Base-by-base conservation (phyloP, 176 grass and related monocot genomes). In the Triticum urartu region DNA sequence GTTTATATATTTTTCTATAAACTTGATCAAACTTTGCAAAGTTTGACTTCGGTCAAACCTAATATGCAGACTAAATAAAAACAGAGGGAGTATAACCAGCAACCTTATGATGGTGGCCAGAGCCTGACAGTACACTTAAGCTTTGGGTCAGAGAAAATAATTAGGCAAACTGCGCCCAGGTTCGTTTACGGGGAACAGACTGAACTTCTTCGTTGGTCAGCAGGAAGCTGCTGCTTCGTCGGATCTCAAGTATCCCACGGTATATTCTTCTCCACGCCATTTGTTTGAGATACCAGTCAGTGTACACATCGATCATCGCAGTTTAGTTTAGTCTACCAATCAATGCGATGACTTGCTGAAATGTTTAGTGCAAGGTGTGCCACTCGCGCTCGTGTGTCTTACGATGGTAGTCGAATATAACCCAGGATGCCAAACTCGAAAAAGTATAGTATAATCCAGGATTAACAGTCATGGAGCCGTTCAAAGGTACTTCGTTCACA, bases 211-310 rank as follows among this genome's bases (percentile, higher is more conserved):
- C 7, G 1, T 20, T 52, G n/a, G 73, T 18, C 73, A 32, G 1
- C 73, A 76, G 14, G 47, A 5, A 52, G 72, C 43, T 50, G 35
- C 67, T 68, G 52, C 64, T 79, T 70, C 11, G 24, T 17, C 50
- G 84, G 24, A 71, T 80, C 65, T 0, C 67, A 87, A 15, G 77
- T 62, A 80, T 71, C 24, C 17, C 66, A 2, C 65, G 3, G 84
- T 32, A 87, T 87, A 87, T 73, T 73, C 67, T 50, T 64, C 39
- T 8, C 60, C 8, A 13, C 7, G 11, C 6, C 7, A 60, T 34
- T 79, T 86, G 76, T 62, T 86, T 71, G 14, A 62, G 6, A 18
- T 11, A 50, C 45, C 15, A 75, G 39, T 28, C 7, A 52, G 26
- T 76, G 47, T 50, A 54, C 26, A 54, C 43, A 76, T 14, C 25